Base-by-base conservation (phyloP, 345 rosid species). In the Eucalyptus brandiana region DNA sequence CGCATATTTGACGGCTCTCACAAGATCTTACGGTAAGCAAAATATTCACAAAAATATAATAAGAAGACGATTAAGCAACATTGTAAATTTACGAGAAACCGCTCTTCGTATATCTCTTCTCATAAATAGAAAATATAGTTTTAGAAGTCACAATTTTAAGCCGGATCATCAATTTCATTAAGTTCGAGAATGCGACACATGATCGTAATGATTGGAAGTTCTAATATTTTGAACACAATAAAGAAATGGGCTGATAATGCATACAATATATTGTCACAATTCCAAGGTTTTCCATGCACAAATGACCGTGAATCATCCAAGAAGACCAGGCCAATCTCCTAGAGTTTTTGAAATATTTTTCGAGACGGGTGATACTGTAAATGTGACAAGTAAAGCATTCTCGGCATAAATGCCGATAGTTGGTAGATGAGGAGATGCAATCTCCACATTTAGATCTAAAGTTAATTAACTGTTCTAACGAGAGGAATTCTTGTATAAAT, bases 361-460 rank as follows among this genome's bases (percentile, higher is more conserved):
- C 24, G 30, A 30, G 6, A 56, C 0, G 30, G 14, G 0, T 28
- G 3, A 9, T 56, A 56, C 3, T 9, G 13, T 23, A 56, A 56
- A 56, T 56, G 62, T 10, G 3, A 24, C 1, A 56, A 56, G 6
- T 24, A 56, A 30, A 56, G 62, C 2, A 56, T 56, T 56, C 13
- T 24, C 3, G 0, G 2, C 6, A 10, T 26, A 10, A 24, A 56
- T 56, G 30, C 0, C 24, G 1, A 1, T 56, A 10, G 14, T 56
- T 56, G 30, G 3, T 56, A 56, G 14, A 24, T 56, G 21, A 4
- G 1, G 12, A 8, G 5, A 54, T 54, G 60, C 12, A 54, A 23
- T 54, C 5, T 56, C 1, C 1, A 23, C 12, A 0, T 0, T 56
- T 4, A 56, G 62, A 56, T 56, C 6, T 56, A 56, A 1, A 56